These are phyloP conservation scores for Orobanche coerulescens DNA, from an alignment of 257 asterid genomes.

Conservation along the genomic window DNA sequence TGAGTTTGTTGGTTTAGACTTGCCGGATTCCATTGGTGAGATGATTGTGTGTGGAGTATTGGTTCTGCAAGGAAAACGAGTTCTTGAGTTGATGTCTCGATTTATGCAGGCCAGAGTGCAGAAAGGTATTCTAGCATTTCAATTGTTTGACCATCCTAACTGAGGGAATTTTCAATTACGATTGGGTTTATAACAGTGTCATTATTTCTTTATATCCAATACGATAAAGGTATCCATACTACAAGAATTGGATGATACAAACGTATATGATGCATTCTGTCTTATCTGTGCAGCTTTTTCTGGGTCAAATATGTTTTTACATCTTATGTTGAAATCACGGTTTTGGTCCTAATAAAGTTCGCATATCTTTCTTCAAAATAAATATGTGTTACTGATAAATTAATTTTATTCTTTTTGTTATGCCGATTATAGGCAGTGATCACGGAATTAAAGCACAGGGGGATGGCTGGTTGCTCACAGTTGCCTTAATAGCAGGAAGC, in stretches of 20 bases:
- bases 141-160: background rate
- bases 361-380: background rate
- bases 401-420: conserved; percentile 15
- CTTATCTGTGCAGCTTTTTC: background rate
- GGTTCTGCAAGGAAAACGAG: conserved; percentile 87
- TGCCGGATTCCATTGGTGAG: conserved; percentile 97
- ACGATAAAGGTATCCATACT: too few species aligned
- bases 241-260: background rate
- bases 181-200: background rate
- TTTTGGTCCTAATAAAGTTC: conserved; percentile 3
- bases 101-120: conserved; percentile 89
- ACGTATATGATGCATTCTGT: background rate
- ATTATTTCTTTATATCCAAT: background rate
- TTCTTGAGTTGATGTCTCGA: conserved; percentile 71
- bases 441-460: conserved; percentile 97
- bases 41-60: conserved; percentile 72
- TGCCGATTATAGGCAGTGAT: conserved; percentile 59
- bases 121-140: conserved; percentile 46
- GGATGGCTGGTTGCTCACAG: conserved; percentile 93
- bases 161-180: background rate
- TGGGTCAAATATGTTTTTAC: background rate
- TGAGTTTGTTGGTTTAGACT: conserved; percentile 90
- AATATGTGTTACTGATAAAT: conserved; percentile 10
- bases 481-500: conserved; percentile 86
- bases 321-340: background rate